A percentile compares a stretch with the other conserved stretches of the same genome.
These are phyloP conservation scores for Diaporthe aspalathi DNA, from an alignment of 2,329 filamentous ascomycete species.

Conservation along the genomic window DNA sequence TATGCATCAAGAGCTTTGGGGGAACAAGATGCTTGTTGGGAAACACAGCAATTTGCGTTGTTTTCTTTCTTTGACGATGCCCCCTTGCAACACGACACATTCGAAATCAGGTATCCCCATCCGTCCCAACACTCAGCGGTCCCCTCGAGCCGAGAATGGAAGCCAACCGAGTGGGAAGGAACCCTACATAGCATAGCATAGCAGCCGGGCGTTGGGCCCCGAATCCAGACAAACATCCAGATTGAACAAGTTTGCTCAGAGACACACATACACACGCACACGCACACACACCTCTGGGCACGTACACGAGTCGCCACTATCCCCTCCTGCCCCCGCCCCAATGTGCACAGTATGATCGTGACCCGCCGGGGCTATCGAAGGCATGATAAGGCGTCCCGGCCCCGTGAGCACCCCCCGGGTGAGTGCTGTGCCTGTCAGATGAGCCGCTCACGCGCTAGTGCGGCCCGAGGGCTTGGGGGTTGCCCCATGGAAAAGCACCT, in stretches of 20 bases:
- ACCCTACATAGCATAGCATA: constrained; percentile 18
- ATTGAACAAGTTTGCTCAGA: constrained; percentile 32
- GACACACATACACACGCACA: too few relatives aligned
- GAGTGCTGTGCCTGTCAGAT: constrained; percentile 12
- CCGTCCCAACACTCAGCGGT: not conserved
- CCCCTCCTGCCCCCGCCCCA: constrained; percentile 3
- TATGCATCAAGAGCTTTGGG: not conserved
- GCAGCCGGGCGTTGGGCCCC: constrained; percentile 20
- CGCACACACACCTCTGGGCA: too few relatives aligned
- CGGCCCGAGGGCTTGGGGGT: constrained; percentile 6
- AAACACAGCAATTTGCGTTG: constrained; percentile 13
- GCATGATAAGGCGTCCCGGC: not conserved
- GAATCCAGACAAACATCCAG: constrained; percentile 27
- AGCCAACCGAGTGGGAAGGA: not conserved
- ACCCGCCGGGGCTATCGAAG: not conserved
- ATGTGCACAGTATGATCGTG: constrained; percentile 4
- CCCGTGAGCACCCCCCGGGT: not conserved
- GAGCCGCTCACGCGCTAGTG: constrained; percentile 13
- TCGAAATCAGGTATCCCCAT: not conserved
- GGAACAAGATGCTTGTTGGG: not conserved
- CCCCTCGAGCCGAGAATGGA: constrained; percentile 17
- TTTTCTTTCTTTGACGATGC: constrained; percentile 11
- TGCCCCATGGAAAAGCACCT: constrained; percentile 1
- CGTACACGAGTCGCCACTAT: not conserved
- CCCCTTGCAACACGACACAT: not conserved